Base-by-base conservation (phyloP, 345 rosid species). In the Dipteronia sinensis region DNA sequence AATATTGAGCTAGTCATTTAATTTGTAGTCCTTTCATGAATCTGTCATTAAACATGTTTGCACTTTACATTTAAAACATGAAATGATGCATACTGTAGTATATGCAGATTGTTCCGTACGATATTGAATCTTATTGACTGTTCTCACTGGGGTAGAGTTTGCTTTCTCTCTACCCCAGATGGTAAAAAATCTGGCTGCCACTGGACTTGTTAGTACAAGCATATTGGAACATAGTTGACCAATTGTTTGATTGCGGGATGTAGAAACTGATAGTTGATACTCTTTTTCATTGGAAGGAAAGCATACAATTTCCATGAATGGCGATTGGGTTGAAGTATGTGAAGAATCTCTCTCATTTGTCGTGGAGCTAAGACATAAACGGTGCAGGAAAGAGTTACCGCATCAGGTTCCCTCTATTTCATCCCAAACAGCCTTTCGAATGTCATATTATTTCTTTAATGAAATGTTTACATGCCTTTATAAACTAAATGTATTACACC, bases 121-220 rank as follows among this genome's bases (percentile, higher is more conserved):
- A 23, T 44, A 10, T 23, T 69, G 59, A 63, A 46, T 65, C 47
- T 10, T 25, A 59, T 74, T 22, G 7, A 46, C 40, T 63, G 58
- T 72, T 93, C 99, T 76, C 99, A 95, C 73, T 91, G 99, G 97
- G 99, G 99, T 72, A 92, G 89, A 83, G 90, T 91, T 73, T 93
- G 99, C 88, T 91, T 95, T 84, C 86, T 93, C 64, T 93, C 99
- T 15, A 95, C 98, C 20, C 95, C 99, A 9, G 98, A 93, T 85
- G 99, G 97, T 67, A 97, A 95, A 87, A 93, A 95, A 71, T n/a
- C n/a, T n/a, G n/a, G n/a, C n/a, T n/a, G n/a, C n/a, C n/a, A n/a
- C n/a, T n/a, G n/a, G n/a, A n/a, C 89, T 95, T 71, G 90, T 93
- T 23, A 93, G 91, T 75, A 90, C 89, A 31, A 78, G 84, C 20